phyloP scores from a whole-genome alignment of 495 filamentous ascomycete species.

The Talaromyces adpressus region DNA sequence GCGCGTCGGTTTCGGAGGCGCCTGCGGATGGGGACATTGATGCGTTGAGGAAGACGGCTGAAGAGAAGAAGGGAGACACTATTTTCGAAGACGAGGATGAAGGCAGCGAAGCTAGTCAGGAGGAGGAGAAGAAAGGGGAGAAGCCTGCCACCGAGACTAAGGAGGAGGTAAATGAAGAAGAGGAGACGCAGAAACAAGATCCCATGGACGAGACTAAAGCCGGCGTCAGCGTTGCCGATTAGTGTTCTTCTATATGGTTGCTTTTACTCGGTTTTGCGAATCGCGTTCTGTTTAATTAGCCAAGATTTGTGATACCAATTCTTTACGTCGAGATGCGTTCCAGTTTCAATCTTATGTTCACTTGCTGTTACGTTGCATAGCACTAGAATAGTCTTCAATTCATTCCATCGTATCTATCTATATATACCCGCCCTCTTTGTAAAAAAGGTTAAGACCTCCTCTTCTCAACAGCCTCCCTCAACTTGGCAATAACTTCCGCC shows the following conservation, averaged over 20 bases:
- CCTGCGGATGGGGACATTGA: conserved; percentile 21
- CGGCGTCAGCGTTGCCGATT: conserved; percentile 19
- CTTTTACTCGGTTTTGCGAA: neutral
- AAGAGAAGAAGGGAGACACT: conserved; percentile 10
- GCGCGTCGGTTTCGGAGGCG: conserved; percentile 29
- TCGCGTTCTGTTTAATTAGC: neutral
- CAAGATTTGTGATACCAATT: neutral
- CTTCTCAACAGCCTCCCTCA: conserved; percentile 73
- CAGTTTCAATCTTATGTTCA: neutral
- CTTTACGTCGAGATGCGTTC: neutral
- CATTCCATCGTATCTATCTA: neutral
- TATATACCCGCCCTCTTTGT: neutral
- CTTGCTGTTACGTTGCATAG: neutral
- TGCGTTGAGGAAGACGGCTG: conserved; percentile 13
- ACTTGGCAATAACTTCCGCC: conserved; percentile 68
- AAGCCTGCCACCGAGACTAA: conserved; percentile 8
- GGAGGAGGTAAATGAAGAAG: neutral
- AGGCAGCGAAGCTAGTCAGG: conserved; percentile 7
- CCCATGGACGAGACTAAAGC: conserved; percentile 21
- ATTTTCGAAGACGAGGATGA: conserved; percentile 9
- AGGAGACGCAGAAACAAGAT: conserved; percentile 17
- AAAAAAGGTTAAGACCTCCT: conserved; percentile 19
- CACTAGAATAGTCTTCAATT: neutral
- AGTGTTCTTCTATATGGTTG: neutral
- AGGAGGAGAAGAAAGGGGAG: conserved; percentile 9